Base-by-base conservation (phyloP, 2,329 filamentous ascomycete species). In the Whalleya microplaca region DNA sequence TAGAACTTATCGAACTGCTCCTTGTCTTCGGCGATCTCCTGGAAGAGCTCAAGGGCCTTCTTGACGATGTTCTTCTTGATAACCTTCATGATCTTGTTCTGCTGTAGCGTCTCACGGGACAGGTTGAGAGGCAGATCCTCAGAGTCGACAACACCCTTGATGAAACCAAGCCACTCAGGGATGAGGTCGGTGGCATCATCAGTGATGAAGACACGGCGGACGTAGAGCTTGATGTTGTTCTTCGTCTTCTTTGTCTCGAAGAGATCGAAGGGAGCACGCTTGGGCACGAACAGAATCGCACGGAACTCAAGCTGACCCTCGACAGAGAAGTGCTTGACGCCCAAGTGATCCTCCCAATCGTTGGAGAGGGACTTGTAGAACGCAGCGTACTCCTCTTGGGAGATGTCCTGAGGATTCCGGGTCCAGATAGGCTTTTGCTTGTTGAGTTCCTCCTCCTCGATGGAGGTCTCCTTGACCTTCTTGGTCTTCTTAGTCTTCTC, bases 81-180 rank as follows among this genome's bases (percentile, higher is more conserved):
- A 79, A 98, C 95, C 90, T 98, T 98, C 95, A 98, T 98, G 86
- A 99, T 99, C 92, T 98, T 98, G 91, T 98, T 99, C 86, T 98
- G 95, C 84, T 99, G 95, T 48, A 99, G 92, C 56, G 94, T 98
- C 89, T 99, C 95, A 90, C 95, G 95, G 74, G 95, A 98, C 83
- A 99, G 81, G 88, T 99, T 99, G 79, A 99, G 90, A 71, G 95
- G 95, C 63, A 99, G 90, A 78, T 99, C 95, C 87, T 99, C 95
- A 73, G 95, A 99, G 83, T 99, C 95, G 78, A 99, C 95, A 71
- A 99, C 95, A 89, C 95, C 95, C 91, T 99, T 99, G 88, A 99
- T 82, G 82, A 99, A 99, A 83, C 92, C 87, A 74, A 99, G 89
- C 95, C 95, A 99, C 85, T 99, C 95, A 60, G 95, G 95, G 67